Base-by-base conservation (phyloP, 805 yeast genomes). In the Candida suzukii region DNA sequence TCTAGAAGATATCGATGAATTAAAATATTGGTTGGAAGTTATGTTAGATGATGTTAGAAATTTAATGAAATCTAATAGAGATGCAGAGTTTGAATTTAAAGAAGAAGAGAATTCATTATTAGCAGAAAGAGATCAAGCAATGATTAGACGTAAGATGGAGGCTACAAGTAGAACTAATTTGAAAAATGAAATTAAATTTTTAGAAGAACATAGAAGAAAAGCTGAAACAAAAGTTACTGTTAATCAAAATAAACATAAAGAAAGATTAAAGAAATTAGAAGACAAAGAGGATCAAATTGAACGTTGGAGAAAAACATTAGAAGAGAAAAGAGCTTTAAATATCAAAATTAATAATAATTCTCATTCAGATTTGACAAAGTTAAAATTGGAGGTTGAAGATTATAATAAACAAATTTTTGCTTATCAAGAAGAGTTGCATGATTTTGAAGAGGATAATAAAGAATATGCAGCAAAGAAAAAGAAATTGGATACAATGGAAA, bases 21-120 rank as follows among this genome's bases (percentile, higher is more conserved):
- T 70, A 29, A 62, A 70, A 43, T 68, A 61, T 43, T 51, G 64
- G 33, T 49, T 70, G 20, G 74, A 68, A 46, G 52, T 64, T 6
- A 68, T 69, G 2, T 63, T 69, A 34, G 72, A 66, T 22, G 72
- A 68, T 24, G 57, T 67, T 14, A 61, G 64, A 37, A 49, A 60
- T 9, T 50, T 67, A 16, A 45, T 64, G 44, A 54, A 50, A 21
- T 64, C 67, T 16, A 61, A 60, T 41, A 48, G 49, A 28, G 63
- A 60, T 29, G 48, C 58, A 0, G 54, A 58, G 25, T n/a, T 40
- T 6, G 73, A 70, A 32, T 66, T 63, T 43, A 48, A 54, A 31
- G 73, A 70, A 22, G 69, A 67, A 40, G 70, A 67, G 38, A 40
- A 46, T 0, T 54, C 55, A 14, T 50, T 68, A 41, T 43, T 57